Conservation (phyloP, 2,329 filamentous ascomycete species). For the Colletotrichum sp. region DNA sequence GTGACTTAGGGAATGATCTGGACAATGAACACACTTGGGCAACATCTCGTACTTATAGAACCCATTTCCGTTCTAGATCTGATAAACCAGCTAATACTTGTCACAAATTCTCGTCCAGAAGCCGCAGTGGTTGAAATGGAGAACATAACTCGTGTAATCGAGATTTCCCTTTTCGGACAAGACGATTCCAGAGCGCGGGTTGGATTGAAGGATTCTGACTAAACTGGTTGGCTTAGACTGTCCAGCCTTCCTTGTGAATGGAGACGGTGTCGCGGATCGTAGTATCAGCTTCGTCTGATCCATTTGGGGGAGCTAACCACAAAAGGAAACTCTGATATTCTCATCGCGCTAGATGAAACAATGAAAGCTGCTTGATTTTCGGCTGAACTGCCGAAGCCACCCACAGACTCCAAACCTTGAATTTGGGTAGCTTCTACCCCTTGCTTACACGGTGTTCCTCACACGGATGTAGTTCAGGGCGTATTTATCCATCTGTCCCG, state of each 20-base stretch:
- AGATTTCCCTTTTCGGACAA: not conserved
- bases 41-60: not conserved
- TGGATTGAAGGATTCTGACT: not conserved
- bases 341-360: constrained; percentile 8
- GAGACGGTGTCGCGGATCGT: not conserved
- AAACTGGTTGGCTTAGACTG: not conserved
- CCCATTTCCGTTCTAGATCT: not conserved
- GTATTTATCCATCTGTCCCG: not conserved
- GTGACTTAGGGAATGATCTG: not conserved
- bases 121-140: not conserved
- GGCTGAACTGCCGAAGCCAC: not conserved
- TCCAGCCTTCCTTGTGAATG: not conserved
- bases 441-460: not conserved
- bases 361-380: not conserved
- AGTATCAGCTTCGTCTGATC: not conserved
- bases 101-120: not conserved
- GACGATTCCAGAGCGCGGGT: not conserved
- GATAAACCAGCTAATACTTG: not conserved
- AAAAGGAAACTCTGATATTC: constrained; percentile 1
- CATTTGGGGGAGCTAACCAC: not conserved
- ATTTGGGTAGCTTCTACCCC: not conserved
- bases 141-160: constrained; percentile 1
- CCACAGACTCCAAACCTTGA: not conserved
- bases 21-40: not conserved
- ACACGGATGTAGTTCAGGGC: not conserved